phyloP scores from a whole-genome alignment of 2,329 filamentous ascomycete species.

The Trichoderma sp. region DNA sequence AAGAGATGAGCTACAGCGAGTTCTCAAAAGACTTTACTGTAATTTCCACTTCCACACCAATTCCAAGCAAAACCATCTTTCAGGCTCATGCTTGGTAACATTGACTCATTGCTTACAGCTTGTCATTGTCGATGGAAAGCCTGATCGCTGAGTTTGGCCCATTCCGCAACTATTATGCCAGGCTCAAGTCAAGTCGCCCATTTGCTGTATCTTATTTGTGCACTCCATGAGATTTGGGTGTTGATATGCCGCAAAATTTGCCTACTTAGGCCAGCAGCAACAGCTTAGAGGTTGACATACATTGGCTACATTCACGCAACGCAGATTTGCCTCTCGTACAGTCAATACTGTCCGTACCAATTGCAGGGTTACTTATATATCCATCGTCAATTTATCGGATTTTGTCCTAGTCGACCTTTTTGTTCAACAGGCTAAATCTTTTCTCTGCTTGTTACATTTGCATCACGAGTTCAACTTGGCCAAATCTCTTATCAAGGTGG shows the following conservation, averaged over 20 bases:
- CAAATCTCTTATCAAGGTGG: too few species aligned
- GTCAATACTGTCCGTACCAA: background rate
- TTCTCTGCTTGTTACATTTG: background rate
- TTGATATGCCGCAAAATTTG: background rate
- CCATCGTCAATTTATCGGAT: background rate
- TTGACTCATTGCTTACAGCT: background rate
- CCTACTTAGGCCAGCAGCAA: background rate
- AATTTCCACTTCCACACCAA: background rate
- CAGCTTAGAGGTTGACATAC: background rate
- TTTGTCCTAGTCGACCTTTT: background rate
- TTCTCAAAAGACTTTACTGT: background rate
- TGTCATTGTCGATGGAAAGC: background rate
- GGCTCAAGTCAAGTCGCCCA: background rate
- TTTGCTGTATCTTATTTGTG: background rate
- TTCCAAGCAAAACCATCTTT: background rate
- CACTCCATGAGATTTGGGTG: background rate
- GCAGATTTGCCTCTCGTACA: background rate
- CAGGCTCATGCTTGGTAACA: background rate
- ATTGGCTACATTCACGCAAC: background rate
- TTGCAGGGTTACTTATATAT: background rate
- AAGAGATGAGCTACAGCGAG: background rate
- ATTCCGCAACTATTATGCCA: background rate
- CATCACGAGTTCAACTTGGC: background rate
- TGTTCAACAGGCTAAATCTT: background rate
- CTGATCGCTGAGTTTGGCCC: background rate